Base-by-base conservation (phyloP, 495 filamentous ascomycete species). In the Lophiotrema nucula region DNA sequence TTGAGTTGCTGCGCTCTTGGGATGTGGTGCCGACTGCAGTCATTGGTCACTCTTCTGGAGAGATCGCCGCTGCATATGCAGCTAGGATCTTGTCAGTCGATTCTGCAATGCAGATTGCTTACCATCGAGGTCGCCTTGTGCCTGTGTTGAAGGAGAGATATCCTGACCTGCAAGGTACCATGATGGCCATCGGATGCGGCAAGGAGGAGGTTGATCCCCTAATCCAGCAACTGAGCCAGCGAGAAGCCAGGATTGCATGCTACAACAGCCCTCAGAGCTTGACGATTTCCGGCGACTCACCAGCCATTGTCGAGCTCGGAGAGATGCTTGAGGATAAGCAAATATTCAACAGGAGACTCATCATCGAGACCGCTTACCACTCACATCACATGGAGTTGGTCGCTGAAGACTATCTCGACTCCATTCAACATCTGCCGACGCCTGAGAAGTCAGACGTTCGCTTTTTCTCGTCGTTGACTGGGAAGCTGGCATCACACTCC, bases 41-140 rank as follows among this genome's bases (percentile, higher is more conserved):
- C 0, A 65, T 79, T 5, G 82, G 84, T 0, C 83, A 86, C 64
- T 86, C 83, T 0, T 80, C 77, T 0, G 84, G 84, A 2, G 83
- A 87, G 65, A 83, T 87, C 28, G 81, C 76, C 2, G 81, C 82
- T 10, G 82, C 83, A 0, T 86, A 84, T 61, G 80, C 81, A n/a
- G 72, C 79, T 5, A 80, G 75, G 3, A 70, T 67, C 2, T 47
- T 85, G 4, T 73, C 74, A 0, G 64, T 72, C 13, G 56, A 50
- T 60, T 77, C 71, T 65, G 81, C 77, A 1, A 72, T 74, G 6
- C 46, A 56, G 0, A 35, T 69, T 25, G 70, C 74, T 1, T 79
- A 73, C 44, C 72, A 69, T 37, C 65, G 76, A 3, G 76, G 58
- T 22, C 52, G 43, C 11, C 51, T 49, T n/a, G n/a, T 27, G 3